These are phyloP conservation scores for Backusella circina DNA, from an alignment of 192 early-diverging fungal genomes.

Conservation along the genomic window DNA sequence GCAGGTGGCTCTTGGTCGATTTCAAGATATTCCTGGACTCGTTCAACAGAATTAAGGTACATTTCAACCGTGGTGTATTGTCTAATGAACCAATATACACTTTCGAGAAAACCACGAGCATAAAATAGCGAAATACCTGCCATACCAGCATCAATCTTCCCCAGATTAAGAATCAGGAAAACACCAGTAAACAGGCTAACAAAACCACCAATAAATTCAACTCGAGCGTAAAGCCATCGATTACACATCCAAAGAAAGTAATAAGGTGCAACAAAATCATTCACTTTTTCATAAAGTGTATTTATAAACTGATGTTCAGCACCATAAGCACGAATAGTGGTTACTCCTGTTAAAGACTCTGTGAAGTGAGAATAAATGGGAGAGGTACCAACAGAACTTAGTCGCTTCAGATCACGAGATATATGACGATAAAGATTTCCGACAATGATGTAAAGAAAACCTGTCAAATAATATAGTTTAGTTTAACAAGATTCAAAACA, in stretches of 20 bases:
- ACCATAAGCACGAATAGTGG: slow-evolving; percentile 82
- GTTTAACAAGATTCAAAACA: background rate
- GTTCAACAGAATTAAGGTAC: slow-evolving; percentile 82
- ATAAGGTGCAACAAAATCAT: slow-evolving; percentile 65
- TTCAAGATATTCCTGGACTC: slow-evolving; percentile 74
- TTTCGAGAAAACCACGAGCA: slow-evolving; percentile 74
- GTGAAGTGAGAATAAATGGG: slow-evolving; percentile 81
- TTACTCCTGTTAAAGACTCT: slow-evolving; percentile 74
- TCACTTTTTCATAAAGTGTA: slow-evolving; percentile 51
- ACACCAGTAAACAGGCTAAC: slow-evolving; percentile 67
- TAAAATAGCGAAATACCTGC: slow-evolving; percentile 86
- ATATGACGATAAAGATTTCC: slow-evolving; percentile 63
- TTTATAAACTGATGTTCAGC: slow-evolving; percentile 59
- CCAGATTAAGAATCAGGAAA: slow-evolving; percentile 48
- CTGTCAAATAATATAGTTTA: background rate
- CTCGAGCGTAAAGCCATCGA: slow-evolving; percentile 68
- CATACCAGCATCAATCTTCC: slow-evolving; percentile 62
- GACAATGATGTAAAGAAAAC: slow-evolving; percentile 30
- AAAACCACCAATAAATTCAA: slow-evolving; percentile 59
- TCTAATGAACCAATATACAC: slow-evolving; percentile 51
- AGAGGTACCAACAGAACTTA: slow-evolving; percentile 67
- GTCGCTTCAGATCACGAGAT: slow-evolving; percentile 86
- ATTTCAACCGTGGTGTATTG: slow-evolving; percentile 79
- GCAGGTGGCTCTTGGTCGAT: slow-evolving; percentile 77
- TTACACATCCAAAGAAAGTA: slow-evolving; percentile 76